phyloP scores from a whole-genome alignment of 2,329 filamentous ascomycete genomes.

The Pseudogymnoascus verrucosus region DNA sequence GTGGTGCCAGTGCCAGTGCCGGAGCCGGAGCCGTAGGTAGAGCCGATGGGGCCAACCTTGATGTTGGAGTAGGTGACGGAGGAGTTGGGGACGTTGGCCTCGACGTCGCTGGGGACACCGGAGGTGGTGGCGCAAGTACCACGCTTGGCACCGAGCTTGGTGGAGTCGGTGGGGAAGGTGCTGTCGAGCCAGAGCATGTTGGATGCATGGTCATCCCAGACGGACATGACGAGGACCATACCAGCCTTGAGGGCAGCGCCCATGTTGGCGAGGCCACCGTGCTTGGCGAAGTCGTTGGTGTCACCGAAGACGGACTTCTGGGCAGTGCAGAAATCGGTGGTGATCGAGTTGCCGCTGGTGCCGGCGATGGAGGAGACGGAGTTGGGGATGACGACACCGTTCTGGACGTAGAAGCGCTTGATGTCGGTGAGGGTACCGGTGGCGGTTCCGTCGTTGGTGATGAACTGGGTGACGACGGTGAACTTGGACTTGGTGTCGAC shows the following conservation, averaged over 20 bases:
- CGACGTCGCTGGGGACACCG: conserved; percentile 43
- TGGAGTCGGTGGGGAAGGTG: conserved; percentile 46
- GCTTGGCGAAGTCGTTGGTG: conserved; percentile 41
- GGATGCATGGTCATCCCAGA: conserved; percentile 49
- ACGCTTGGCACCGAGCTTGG: conserved; percentile 41
- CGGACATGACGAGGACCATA: conserved; percentile 57
- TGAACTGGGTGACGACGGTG: conserved; percentile 53
- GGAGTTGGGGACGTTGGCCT: conserved; percentile 38
- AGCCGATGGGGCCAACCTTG: conserved; percentile 26
- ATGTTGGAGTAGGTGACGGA: conserved; percentile 32
- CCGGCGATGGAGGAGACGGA: conserved; percentile 37
- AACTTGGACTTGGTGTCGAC: conserved; percentile 45
- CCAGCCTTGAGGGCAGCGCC: conserved; percentile 44
- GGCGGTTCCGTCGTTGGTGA: conserved; percentile 30
- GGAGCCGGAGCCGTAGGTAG: conserved; percentile 18
- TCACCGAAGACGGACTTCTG: conserved; percentile 51
- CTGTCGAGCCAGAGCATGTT: conserved; percentile 72
- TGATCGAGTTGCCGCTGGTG: conserved; percentile 44
- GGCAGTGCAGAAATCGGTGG: conserved; percentile 46
- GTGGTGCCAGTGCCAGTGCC: conserved; percentile 4
- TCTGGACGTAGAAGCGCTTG: conserved; percentile 49
- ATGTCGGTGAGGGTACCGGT: conserved; percentile 40
- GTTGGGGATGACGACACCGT: conserved; percentile 45
- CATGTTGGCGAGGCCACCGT: conserved; percentile 50
- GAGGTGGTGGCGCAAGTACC: conserved; percentile 46